These are phyloP conservation scores for Allium fistulosum DNA, from an alignment of 106 monocot genomes.

Conservation along the genomic window DNA sequence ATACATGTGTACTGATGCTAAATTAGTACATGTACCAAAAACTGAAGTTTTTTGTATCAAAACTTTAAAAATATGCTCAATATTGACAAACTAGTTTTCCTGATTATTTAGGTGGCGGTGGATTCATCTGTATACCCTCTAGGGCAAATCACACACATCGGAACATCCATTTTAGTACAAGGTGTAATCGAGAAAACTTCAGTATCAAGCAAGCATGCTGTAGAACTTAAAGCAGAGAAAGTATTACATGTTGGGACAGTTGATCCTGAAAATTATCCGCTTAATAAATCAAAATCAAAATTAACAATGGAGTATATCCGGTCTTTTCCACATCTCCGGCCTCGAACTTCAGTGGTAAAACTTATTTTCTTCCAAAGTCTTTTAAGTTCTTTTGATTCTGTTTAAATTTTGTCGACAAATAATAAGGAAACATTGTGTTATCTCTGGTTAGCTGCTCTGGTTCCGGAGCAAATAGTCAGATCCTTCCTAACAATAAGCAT, in stretches of 20 bases:
- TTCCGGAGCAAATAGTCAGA: too few species aligned
- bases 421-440: background rate
- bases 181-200: constrained; percentile 32
- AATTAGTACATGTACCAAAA: background rate
- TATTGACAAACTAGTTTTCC: background rate
- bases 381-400: background rate
- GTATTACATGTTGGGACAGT: constrained; percentile 73
- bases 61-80: too few species aligned
- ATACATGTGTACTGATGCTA: background rate
- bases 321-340: constrained; percentile 50
- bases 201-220: constrained; percentile 13
- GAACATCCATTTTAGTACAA: constrained; percentile 60
- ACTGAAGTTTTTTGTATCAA: background rate
- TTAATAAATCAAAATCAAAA: constrained; percentile 26
- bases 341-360: constrained; percentile 45
- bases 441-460: background rate
- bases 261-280: constrained; percentile 47
- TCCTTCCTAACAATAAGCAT: too few species aligned
- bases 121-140: constrained; percentile 38
- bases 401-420: background rate
- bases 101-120: constrained; percentile 36
- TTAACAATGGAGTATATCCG: constrained; percentile 37
- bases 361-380: too few species aligned
- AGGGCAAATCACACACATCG: constrained; percentile 31
- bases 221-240: constrained; percentile 62